Evolutionary conservation across 2,329 filamentous ascomycete species (phyloP).

Genomic region (Helotiales sp.): DNA sequence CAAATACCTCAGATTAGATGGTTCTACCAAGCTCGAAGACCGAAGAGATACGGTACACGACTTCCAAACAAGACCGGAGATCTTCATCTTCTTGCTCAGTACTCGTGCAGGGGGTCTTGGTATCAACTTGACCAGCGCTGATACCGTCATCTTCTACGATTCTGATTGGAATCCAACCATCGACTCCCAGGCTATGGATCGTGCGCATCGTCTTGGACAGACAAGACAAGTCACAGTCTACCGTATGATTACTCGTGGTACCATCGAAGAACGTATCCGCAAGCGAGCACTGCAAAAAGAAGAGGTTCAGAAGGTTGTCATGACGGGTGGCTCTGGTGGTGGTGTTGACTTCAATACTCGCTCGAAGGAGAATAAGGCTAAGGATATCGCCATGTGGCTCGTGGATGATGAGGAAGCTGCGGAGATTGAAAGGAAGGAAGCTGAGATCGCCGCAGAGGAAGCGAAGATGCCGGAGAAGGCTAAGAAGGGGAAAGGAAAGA

Average conservation of each 20-base stretch:
- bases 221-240: conserved; percentile 96
- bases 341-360: conserved; percentile 97
- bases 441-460: conserved; percentile 65
- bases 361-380: conserved; percentile 86
- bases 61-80: conserved; percentile 91
- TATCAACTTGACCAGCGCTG: conserved; percentile 94
- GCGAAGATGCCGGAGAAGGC: conserved; percentile 64
- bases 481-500: conserved; percentile 61
- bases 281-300: conserved; percentile 98
- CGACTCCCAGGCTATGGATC: conserved; percentile 98
- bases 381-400: conserved; percentile 98
- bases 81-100: conserved; percentile 95
- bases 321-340: conserved; percentile 78
- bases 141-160: conserved; percentile 99
- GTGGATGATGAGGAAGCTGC: conserved; percentile 96
- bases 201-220: conserved; percentile 95
- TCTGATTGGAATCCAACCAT: conserved; percentile 99
- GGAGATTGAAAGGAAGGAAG: conserved; percentile 89
- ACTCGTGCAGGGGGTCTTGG: conserved; percentile 96
- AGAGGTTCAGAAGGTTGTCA: conserved; percentile 96
- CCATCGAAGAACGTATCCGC: conserved; percentile 96
- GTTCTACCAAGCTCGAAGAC: conserved; percentile 96
- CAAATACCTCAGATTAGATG: conserved; percentile 96
- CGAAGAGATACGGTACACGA: conserved; percentile 93
- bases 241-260: conserved; percentile 92